Evolutionary conservation across 768 basidiomycete genomes (phyloP).

Genomic region (Naematelia aurantialba): DNA sequence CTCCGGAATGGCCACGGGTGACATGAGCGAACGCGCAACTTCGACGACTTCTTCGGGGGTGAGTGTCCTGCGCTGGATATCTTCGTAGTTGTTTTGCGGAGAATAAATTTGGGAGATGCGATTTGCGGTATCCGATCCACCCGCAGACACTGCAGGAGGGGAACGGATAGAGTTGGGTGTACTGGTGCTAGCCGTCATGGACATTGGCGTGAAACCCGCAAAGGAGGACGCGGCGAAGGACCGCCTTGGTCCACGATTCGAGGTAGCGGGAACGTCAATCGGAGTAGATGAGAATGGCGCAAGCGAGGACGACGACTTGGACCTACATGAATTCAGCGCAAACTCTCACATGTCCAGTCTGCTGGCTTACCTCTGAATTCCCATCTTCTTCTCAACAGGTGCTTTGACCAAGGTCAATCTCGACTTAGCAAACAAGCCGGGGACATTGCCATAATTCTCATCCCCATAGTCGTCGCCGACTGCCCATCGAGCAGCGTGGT

Average conservation of each 20-base stretch:
- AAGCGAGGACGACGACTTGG: slow-evolving; percentile 40
- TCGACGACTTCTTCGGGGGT: slow-evolving; percentile 46
- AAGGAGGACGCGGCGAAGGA: slow-evolving; percentile 42
- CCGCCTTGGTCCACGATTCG: slow-evolving; percentile 37
- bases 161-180: slow-evolving; percentile 3
- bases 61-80: slow-evolving; percentile 25
- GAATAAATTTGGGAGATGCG: slow-evolving; percentile 19
- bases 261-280: slow-evolving; percentile 26
- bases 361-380: slow-evolving; percentile 11
- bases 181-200: slow-evolving; percentile 5
- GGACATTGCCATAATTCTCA: slow-evolving; percentile 14
- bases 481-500: slow-evolving; percentile 27
- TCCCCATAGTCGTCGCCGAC: slow-evolving; percentile 14
- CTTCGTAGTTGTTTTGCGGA: slow-evolving; percentile 14
- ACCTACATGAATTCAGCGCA: slow-evolving; percentile 12
- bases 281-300: slow-evolving; percentile 22
- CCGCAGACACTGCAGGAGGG: slow-evolving; percentile 18
- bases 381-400: slow-evolving; percentile 22
- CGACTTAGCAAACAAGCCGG: slow-evolving; percentile 23
- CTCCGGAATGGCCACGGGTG: slow-evolving; percentile 39
- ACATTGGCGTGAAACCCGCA: slow-evolving; percentile 25
- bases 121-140: slow-evolving; percentile 14
- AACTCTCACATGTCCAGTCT: neutral
- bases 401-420: slow-evolving; percentile 46
- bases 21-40: slow-evolving; percentile 33